Evolutionary conservation across 148 eudicot species (phyloP), one percentile per base, ranked within the genome.

Genomic region (Rhododendron ferrugineum): DNA sequence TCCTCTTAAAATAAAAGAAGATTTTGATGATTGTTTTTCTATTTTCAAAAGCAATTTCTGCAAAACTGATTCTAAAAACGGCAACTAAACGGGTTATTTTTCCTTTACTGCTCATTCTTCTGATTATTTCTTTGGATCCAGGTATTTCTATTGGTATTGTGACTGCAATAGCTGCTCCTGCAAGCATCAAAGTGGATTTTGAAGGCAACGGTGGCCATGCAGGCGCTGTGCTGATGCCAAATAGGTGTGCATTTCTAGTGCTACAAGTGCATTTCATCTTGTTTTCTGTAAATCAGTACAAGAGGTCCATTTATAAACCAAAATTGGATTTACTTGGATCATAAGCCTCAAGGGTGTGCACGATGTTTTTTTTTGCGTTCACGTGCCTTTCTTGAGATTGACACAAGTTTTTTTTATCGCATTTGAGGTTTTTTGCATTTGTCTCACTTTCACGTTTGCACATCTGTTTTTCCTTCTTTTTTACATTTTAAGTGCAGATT

Each of bases 181-280:
- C 99, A 75, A 96, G 98, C 89, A 91, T 94, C 81, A 96, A 95
- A 92, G 98, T 96, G 58, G 98, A 91, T 58, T 96, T 96, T 90
- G 97, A 94, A 91, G 99, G 99, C 87, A 94, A 89, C 83, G 99
- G 99, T 62, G 99, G 99, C 86, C 99, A 96, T 90, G 99, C 99
- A 54, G 99, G 99, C 40, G 99, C 98, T 84, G 94, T 90, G 44
- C 85, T 96, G 30, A 96, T 96, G 99, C 99, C 99, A 68, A 86
- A 83, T 86, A 93, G 98, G 99, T 95, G 84, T 86, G 54, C 70
- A 26, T 83, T 42, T 23, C 66, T 50, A 58, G 40, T 32, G 3
- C 23, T 36, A 82, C 54, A 42, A 72, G 28, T 68, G 47, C 44
- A 20, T 82, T 32, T 18, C 22, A 26, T 70, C 75, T 70, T 70